A percentile compares a stretch with the other conserved stretches of the same genome.
phyloP scores from a whole-genome alignment of 2,329 filamentous ascomycete genomes.

The Beauveria pseudobassiana region DNA sequence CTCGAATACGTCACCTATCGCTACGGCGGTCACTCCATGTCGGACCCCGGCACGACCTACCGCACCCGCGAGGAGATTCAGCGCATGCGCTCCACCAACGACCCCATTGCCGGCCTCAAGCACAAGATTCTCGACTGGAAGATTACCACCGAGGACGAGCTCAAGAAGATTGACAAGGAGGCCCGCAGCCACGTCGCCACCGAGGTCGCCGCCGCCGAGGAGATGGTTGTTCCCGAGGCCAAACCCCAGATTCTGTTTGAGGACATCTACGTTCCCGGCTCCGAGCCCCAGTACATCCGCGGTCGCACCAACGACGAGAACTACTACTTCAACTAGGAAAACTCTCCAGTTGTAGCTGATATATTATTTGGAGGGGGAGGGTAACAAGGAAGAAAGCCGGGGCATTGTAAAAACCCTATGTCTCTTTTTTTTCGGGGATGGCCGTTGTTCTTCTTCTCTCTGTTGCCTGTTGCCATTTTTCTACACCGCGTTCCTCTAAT shows the following conservation, averaged over 20 bases:
- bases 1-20: constrained; percentile 99
- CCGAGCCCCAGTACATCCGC: constrained; percentile 80
- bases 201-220: constrained; percentile 85
- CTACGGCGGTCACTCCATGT: constrained; percentile 99
- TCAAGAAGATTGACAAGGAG: constrained; percentile 94
- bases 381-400: not conserved
- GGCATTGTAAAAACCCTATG: not conserved
- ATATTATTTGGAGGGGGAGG: not conserved
- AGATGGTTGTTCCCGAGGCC: constrained; percentile 72
- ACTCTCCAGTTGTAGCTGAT: not conserved
- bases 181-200: constrained; percentile 77
- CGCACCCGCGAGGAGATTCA: constrained; percentile 98
- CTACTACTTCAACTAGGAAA: constrained; percentile 69
- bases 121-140: constrained; percentile 96
- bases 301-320: constrained; percentile 89
- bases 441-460: not conserved
- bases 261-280: constrained; percentile 89
- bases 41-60: constrained; percentile 98
- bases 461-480: constrained; percentile 2
- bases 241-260: constrained; percentile 82
- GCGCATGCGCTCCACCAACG: constrained; percentile 98
- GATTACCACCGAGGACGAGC: constrained; percentile 84
- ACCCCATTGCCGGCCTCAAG: constrained; percentile 96
- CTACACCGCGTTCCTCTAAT: constrained; percentile 5
- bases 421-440: not conserved